Base-by-base conservation (phyloP, 306 rosid genomes). In the Cucurbita ficifolia region DNA sequence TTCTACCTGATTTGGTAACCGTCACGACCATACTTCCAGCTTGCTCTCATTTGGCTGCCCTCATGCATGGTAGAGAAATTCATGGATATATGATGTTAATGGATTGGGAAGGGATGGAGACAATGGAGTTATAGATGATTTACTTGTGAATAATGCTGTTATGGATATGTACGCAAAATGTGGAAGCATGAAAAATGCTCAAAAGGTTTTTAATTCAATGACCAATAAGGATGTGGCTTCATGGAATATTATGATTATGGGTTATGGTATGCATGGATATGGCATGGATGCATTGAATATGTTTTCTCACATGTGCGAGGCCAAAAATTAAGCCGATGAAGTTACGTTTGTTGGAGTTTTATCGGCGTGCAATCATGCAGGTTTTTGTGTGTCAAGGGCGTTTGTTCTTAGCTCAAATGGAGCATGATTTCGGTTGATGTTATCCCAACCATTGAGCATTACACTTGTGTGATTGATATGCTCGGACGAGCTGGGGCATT, bases 151-250 rank as follows among this genome's bases (percentile, higher is more conserved):
- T 81, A 93, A 93, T 80, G 89, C 89, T 64, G 59, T 93, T 46
- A 87, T 93, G 92, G 94, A 88, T 82, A 90, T 90, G 98, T 87
- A 93, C 76, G 86, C 94, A 33, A 88, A 88, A 82, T 90, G 98
- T 19, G 97, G 98, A 63, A 84, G 83, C 73, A 81, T 88, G 97
- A 86, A 84, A 80, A 84, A 87, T 73, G 96, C 96, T 45, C 72
- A 22, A 52, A 60, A 70, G 80, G 70, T 88, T 81, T 93, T 93
- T 58, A 76, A 83, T 50, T 76, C 13, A 53, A 84, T 87, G 91
- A 79, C 78, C 10, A 77, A 62, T 29, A 90, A 83, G 79, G 97
- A 93, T 69, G 82, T 87, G 53, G 96, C 97, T 43, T 93, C 98
- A 8, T 88, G 97, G 98, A 93, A 93, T 81, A 88, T 93, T 75